These are phyloP conservation scores for Pyronema domesticum DNA, from an alignment of 495 filamentous ascomycete species.

Conservation along the genomic window DNA sequence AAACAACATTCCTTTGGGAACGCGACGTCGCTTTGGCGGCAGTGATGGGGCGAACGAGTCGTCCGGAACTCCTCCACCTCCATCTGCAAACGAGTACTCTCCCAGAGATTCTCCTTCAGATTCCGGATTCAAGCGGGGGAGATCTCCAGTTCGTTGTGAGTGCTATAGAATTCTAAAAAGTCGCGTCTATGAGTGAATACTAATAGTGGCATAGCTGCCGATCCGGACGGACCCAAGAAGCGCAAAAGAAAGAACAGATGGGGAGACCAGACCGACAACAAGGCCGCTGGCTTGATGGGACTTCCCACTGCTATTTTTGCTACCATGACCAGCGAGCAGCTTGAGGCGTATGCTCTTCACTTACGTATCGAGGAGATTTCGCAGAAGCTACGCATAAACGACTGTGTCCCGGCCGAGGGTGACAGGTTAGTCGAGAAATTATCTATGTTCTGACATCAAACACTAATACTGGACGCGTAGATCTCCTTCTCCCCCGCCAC, in stretches of 20 bases:
- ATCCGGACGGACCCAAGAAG: conserved; percentile 21
- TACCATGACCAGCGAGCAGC: conserved; percentile 26
- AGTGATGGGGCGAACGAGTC: conserved; percentile 31
- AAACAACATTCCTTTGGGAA: conserved; percentile 92
- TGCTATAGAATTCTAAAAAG: not conserved
- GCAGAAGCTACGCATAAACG: conserved; percentile 25
- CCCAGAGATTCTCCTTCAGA: not conserved
- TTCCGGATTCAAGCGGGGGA: conserved; percentile 18
- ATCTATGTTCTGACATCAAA: not conserved
- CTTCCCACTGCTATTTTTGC: conserved; percentile 25
- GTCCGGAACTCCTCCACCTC: conserved; percentile 15
- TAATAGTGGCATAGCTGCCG: conserved; percentile 6
- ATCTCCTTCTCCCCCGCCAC: conserved; percentile 24
- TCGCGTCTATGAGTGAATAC: no score
- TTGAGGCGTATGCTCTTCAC: conserved; percentile 25
- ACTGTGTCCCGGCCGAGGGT: conserved; percentile 24
- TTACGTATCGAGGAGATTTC: conserved; percentile 27
- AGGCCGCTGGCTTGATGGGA: conserved; percentile 91
- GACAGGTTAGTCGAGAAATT: conserved; percentile 15
- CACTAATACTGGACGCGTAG: conserved; percentile 7
- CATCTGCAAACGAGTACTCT: conserved; percentile 6
- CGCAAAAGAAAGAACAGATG: conserved; percentile 98
- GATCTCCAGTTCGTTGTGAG: conserved; percentile 22
- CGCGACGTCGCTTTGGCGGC: conserved; percentile 63
- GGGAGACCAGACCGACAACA: conserved; percentile 94